phyloP scores from a whole-genome alignment of 2,329 filamentous ascomycete genomes.

The Colletotrichum tropicicola region DNA sequence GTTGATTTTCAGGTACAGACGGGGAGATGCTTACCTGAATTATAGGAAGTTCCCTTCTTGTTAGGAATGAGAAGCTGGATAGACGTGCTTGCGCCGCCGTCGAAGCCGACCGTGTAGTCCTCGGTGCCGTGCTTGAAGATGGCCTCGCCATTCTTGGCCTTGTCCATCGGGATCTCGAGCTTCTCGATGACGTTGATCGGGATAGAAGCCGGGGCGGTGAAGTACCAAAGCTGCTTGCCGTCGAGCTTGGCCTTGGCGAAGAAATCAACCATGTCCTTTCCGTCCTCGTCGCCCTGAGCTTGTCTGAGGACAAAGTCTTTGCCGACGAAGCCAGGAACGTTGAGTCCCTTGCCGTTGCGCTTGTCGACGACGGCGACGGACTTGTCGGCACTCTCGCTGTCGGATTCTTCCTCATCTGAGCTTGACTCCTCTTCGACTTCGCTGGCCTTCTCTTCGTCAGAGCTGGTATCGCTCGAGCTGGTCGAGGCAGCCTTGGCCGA shows the following conservation, averaged over 20 bases:
- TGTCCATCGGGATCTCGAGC: conserved; percentile 67
- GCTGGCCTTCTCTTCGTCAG: conserved; percentile 29
- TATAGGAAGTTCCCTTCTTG: conserved; percentile 62
- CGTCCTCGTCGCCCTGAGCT: conserved; percentile 48
- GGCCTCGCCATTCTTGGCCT: conserved; percentile 59
- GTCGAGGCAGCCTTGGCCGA: conserved; percentile 9
- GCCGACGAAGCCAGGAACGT: conserved; percentile 53
- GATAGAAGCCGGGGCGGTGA: conserved; percentile 75
- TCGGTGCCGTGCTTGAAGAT: conserved; percentile 71
- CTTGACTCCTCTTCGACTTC: conserved; percentile 32
- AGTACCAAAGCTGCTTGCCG: conserved; percentile 84
- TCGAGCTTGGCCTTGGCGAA: conserved; percentile 67
- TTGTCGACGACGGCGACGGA: conserved; percentile 44
- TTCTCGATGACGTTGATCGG: conserved; percentile 74
- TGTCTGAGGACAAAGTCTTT: conserved; percentile 65
- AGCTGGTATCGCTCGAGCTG: conserved; percentile 35
- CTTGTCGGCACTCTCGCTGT: conserved; percentile 41
- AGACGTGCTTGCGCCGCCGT: conserved; percentile 58
- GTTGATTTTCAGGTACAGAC: background rate
- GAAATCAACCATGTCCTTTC: conserved; percentile 59
- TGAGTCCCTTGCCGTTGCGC: conserved; percentile 43
- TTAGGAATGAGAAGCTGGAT: conserved; percentile 71
- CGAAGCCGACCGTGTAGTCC: conserved; percentile 68
- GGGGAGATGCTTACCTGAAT: conserved; percentile 54
- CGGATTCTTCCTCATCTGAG: conserved; percentile 32